Percentiles rank a stretch among this genome's conserved stretches.
These are phyloP conservation scores for Tetrahymena elliotti DNA, from an alignment of 73 alveolate genomes.

Conservation along the genomic window DNA sequence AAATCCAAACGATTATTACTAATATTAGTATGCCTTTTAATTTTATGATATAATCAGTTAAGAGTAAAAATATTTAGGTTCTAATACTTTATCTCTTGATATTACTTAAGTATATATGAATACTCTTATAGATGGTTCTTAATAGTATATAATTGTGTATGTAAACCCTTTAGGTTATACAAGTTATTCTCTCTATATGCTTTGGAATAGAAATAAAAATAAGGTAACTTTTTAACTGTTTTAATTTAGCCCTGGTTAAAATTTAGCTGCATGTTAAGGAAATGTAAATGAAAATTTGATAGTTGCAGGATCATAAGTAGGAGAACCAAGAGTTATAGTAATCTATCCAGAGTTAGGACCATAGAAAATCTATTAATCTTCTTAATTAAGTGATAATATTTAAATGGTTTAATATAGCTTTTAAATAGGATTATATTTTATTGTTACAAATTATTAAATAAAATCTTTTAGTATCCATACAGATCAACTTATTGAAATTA, in stretches of 20 bases:
- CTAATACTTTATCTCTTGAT: not conserved
- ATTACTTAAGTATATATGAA: not conserved
- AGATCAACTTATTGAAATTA: not conserved
- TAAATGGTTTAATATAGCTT: not conserved
- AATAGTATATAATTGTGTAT: not conserved
- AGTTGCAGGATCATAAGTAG: not conserved
- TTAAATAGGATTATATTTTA: not conserved
- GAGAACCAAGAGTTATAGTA: not conserved
- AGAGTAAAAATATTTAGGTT: not conserved
- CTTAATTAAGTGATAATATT: not conserved
- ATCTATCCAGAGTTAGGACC: not conserved
- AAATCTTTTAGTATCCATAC: not conserved
- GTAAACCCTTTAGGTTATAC: not conserved
- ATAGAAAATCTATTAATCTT: not conserved
- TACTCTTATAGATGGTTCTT: not conserved
- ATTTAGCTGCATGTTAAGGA: not conserved
- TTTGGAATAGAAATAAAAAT: not conserved
- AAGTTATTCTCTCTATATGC: not conserved
- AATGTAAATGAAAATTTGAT: not conserved
- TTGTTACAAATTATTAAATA: not conserved
- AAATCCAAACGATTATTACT: not conserved
- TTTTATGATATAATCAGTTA: not conserved
- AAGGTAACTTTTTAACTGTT: not conserved
- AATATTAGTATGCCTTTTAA: not conserved
- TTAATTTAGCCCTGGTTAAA: not conserved